These are phyloP conservation scores for Harrya chromipes DNA, from an alignment of 768 basidiomycete genomes.

Conservation along the genomic window DNA sequence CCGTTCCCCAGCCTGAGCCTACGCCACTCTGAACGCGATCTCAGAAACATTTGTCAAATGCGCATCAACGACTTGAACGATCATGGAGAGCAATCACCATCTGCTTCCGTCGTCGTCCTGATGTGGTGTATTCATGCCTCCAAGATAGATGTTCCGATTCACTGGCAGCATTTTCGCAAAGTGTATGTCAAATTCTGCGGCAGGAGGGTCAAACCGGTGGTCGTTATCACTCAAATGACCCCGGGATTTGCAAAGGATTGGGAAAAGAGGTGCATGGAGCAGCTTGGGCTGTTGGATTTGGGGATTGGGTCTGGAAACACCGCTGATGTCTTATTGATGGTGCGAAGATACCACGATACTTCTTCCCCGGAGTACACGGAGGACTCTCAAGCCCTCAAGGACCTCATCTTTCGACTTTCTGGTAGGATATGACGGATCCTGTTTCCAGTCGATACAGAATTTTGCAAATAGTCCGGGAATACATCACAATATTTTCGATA, in stretches of 20 bases:
- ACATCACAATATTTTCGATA: too few species aligned
- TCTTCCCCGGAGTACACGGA: constrained; percentile 18
- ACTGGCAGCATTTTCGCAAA: constrained; percentile 27
- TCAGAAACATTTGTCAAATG: constrained; percentile 16
- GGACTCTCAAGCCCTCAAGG: constrained; percentile 19
- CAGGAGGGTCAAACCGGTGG: constrained; percentile 23
- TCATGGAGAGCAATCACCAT: constrained; percentile 1
- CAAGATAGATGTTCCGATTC: constrained; percentile 25
- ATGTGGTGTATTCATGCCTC: constrained; percentile 31
- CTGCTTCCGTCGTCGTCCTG: constrained; percentile 15
- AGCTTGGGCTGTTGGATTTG: constrained; percentile 12
- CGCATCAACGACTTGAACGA: constrained; percentile 13
- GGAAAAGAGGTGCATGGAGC: constrained; percentile 19
- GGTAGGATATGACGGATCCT: background rate
- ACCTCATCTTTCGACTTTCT: constrained; percentile 16
- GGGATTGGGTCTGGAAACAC: background rate
- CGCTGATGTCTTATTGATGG: constrained; percentile 9
- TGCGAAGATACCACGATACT: constrained; percentile 13
- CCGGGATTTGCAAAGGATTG: constrained; percentile 10
- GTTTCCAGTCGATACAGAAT: background rate
- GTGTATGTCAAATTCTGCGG: constrained; percentile 26
- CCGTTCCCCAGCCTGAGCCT: constrained; percentile 4
- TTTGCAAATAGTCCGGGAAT: too few species aligned
- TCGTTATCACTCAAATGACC: constrained; percentile 27
- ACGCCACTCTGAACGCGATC: constrained; percentile 22